Base-by-base conservation (phyloP, 2,329 filamentous ascomycete genomes). In the Calonectria crousiana region DNA sequence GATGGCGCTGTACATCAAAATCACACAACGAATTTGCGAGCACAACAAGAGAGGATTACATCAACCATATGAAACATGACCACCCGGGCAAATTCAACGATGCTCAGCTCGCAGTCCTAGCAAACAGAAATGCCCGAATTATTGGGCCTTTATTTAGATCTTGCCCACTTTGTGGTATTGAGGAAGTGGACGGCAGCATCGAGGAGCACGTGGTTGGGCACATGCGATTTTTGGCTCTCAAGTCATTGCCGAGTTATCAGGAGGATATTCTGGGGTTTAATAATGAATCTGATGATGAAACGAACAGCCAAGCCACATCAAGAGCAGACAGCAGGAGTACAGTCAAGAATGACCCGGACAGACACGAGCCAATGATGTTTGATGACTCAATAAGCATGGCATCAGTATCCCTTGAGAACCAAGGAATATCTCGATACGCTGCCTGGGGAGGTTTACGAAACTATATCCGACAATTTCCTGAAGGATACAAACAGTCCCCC, bases 281-380 rank as follows among this genome's bases (percentile, higher is more conserved):
- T 38, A n/a, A 58, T 18, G 53, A 58, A 14, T 8, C 20, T 26
- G 11, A 23, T 38, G 32, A 14, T 23, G 32, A 58, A 38, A 36
- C 6, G 32, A 38, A 38, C 11, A 38, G 53, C 20, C 18, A 23
- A 26, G 13, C 32, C n/a, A 3, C 14, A 23, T 58, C 53, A 23
- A 58, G n/a, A 9, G 20, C 32, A 16, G 32, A 38, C 10, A 38
- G 32, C 8, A 58, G 53, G 18, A 58, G 53, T 14, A 58, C 53
- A 13, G 16, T 58, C 53, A 26, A 58, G 16, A 36, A 58, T 71
- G 65, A 66, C 28, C 5, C 41, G 9, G 62, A 66, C 9, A 51
- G 30, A 34, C 6, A 34, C 18, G 20, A 20, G 4, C 16, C 20
- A 26, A 10, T 49, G 6, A 4, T 6, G 9, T 66, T 66, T 51